Evolutionary conservation across 2,329 filamentous ascomycete genomes (phyloP).

Genomic region (Diaporthe capsici): DNA sequence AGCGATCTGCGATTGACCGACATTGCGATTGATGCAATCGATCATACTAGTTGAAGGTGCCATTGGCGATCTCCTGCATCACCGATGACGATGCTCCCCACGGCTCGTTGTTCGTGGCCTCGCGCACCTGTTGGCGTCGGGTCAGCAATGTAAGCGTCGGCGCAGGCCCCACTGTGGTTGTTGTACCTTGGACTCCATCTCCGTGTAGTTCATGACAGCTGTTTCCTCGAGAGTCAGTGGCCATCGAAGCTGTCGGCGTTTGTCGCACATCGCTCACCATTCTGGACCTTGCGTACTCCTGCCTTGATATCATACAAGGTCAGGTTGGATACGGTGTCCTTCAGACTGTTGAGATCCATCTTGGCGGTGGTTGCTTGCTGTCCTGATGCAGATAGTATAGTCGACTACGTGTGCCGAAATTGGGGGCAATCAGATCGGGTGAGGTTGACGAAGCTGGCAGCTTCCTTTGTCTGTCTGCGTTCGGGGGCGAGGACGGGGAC

Average conservation of each 20-base stretch:
- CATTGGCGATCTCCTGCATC: constrained; percentile 99
- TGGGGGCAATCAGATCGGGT: constrained; percentile 3
- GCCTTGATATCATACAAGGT: constrained; percentile 96
- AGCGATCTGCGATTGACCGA: constrained; percentile 8
- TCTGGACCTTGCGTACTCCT: constrained; percentile 93
- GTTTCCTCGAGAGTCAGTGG: constrained; percentile 31
- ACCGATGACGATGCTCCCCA: constrained; percentile 88
- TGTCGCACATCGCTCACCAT: constrained; percentile 75
- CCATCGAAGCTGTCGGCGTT: not conserved
- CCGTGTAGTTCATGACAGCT: constrained; percentile 99
- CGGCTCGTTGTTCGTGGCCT: constrained; percentile 99
- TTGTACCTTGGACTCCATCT: constrained; percentile 82
- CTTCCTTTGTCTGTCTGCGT: constrained; percentile 32
- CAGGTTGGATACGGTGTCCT: constrained; percentile 90
- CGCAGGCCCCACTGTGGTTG: constrained; percentile 21
- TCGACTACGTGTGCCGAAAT: not conserved
- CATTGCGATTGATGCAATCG: not conserved
- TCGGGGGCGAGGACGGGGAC: constrained; percentile 9
- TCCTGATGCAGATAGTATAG: not conserved
- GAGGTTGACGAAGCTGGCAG: constrained; percentile 8
- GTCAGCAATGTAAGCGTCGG: constrained; percentile 42
- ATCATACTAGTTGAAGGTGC: constrained; percentile 96
- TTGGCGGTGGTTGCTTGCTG: constrained; percentile 47
- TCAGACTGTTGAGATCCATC: constrained; percentile 90
- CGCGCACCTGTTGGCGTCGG: constrained; percentile 77